Conservation (phyloP, 1,284 basidiomycete genomes). For the Cutaneotrichosporon sp. region DNA sequence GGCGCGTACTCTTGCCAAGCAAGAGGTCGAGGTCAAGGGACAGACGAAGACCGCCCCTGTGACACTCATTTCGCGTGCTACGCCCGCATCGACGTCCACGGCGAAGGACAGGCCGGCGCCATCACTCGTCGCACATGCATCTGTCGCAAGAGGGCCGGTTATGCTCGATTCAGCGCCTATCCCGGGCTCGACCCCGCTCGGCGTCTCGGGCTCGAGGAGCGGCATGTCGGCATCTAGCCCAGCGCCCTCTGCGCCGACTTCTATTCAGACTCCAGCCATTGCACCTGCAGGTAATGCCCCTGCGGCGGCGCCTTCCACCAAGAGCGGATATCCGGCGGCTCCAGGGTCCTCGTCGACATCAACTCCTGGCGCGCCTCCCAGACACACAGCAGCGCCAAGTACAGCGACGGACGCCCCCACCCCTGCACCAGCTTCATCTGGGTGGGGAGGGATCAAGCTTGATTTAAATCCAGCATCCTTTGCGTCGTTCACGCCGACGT, state of each 20-base stretch:
- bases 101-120: background rate
- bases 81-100: background rate
- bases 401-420: too few species aligned
- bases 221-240: too few species aligned
- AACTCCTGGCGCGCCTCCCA: background rate
- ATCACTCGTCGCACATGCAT: slow-evolving; percentile 16
- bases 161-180: slow-evolving; percentile 14
- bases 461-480: slow-evolving; percentile 23
- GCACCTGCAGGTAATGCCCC: background rate
- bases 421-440: slow-evolving; percentile 3
- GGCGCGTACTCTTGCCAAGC: background rate
- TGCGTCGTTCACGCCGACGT: background rate
- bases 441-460: slow-evolving; percentile 28
- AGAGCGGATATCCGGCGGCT: too few species aligned
- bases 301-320: too few species aligned
- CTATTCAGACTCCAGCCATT: too few species aligned
- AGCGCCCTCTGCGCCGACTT: too few species aligned
- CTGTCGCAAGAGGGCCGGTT: slow-evolving; percentile 16
- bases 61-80: slow-evolving; percentile 4
- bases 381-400: too few species aligned
- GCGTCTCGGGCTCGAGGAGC: background rate
- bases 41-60: slow-evolving; percentile 3
- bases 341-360: background rate
- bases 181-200: slow-evolving; percentile 5
- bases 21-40: background rate